phyloP scores from a whole-genome alignment of 108 stramenopile genomes.

The Hondaea fermentalgiana region DNA sequence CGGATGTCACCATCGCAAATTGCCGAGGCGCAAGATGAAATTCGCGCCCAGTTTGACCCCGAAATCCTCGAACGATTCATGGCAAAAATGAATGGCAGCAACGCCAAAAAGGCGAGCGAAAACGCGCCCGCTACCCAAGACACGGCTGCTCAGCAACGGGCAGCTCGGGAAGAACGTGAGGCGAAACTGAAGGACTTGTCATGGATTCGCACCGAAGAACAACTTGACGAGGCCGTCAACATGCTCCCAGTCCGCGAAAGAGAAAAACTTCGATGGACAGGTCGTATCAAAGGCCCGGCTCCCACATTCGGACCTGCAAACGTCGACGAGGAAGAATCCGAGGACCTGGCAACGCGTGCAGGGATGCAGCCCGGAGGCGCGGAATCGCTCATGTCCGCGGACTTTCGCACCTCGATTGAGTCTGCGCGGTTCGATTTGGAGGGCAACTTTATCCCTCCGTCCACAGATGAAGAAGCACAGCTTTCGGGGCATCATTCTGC shows the following conservation, averaged over 20 bases:
- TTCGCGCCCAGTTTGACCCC: not conserved
- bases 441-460: not conserved
- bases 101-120: not conserved
- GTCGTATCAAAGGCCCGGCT: not conserved
- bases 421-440: not conserved
- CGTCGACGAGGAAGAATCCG: not conserved
- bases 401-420: not conserved
- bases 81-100: not conserved
- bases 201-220: not conserved
- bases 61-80: not conserved
- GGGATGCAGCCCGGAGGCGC: not conserved
- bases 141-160: not conserved
- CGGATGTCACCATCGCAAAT: not conserved
- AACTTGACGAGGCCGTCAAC: not conserved
- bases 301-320: not conserved
- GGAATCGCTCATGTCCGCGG: not conserved
- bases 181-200: not conserved
- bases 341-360: not conserved
- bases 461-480: not conserved
- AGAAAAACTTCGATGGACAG: not conserved
- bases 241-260: not conserved
- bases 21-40: not conserved
- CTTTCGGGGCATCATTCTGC: not conserved
- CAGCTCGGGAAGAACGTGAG: not conserved
- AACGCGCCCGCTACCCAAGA: not conserved